Evolutionary conservation across 2,329 filamentous ascomycete genomes (phyloP).

Genomic region (Botrytis paeoniae): DNA sequence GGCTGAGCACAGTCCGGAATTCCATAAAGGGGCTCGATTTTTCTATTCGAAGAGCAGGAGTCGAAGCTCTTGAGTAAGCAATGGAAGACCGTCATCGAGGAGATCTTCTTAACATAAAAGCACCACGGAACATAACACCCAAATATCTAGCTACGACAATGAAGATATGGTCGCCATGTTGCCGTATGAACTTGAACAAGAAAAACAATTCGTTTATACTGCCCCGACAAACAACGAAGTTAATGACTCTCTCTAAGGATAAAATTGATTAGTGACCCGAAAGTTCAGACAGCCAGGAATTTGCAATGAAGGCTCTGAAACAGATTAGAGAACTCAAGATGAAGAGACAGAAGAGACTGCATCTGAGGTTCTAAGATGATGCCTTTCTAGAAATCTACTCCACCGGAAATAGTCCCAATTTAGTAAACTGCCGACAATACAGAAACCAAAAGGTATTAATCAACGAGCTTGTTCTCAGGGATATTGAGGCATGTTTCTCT

Average conservation of each 20-base stretch:
- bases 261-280: background rate
- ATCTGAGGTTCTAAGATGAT: no score
- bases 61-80: background rate
- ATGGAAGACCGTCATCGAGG: background rate
- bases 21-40: background rate
- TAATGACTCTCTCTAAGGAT: background rate
- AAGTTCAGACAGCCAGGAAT: background rate
- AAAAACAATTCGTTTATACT: background rate
- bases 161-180: no score
- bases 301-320: background rate
- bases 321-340: background rate
- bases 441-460: no score
- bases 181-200: background rate
- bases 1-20: background rate
- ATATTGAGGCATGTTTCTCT: no score
- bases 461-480: no score
- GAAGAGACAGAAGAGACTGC: no score
- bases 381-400: background rate
- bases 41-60: no score
- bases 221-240: background rate
- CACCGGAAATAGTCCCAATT: no score
- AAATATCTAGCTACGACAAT: accelerated
- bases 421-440: no score
- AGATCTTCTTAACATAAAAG: background rate
- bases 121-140: no score